Conservation (phyloP, 2,329 filamentous ascomycete genomes). For the Fusarium neocosmosporiellum region DNA sequence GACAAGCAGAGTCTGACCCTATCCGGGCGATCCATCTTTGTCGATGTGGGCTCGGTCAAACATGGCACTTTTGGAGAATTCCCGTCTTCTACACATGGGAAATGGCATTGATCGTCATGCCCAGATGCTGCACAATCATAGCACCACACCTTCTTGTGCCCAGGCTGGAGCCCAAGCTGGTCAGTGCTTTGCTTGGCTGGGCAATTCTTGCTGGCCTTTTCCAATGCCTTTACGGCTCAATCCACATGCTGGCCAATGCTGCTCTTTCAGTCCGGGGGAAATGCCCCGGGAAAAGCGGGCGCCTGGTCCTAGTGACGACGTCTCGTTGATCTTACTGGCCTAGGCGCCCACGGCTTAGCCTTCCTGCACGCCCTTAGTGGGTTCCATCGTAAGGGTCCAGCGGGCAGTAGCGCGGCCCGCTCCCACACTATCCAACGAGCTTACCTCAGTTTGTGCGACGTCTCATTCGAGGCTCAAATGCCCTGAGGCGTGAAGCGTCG, state of each 20-base stretch:
- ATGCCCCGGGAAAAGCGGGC: constrained; percentile 25
- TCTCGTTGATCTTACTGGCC: background rate
- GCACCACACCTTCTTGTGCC: background rate
- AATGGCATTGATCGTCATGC: constrained; percentile 26
- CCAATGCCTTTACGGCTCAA: constrained; percentile 2
- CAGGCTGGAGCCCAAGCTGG: constrained; percentile 12
- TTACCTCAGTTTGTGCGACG: constrained; percentile 11
- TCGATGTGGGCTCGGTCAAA: constrained; percentile 11
- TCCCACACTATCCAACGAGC: constrained; percentile 13
- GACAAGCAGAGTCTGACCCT: constrained; percentile 14
- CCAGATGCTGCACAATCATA: background rate
- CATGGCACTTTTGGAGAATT: constrained; percentile 39
- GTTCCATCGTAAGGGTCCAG: constrained; percentile 32
- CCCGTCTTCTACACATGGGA: constrained; percentile 32
- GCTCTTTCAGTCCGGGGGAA: constrained; percentile 14
- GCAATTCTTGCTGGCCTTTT: constrained; percentile 16
- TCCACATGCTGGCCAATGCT: background rate
- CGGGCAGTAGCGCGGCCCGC: constrained; percentile 25
- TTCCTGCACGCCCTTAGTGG: constrained; percentile 3
- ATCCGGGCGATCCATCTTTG: background rate
- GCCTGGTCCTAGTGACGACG: background rate
- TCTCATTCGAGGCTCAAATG: constrained; percentile 13
- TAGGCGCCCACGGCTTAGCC: background rate
- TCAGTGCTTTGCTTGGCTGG: background rate
- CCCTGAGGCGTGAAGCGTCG: background rate